Evolutionary conservation across 257 asterid species (phyloP).

Genomic region (Solanum chiquidenum): DNA sequence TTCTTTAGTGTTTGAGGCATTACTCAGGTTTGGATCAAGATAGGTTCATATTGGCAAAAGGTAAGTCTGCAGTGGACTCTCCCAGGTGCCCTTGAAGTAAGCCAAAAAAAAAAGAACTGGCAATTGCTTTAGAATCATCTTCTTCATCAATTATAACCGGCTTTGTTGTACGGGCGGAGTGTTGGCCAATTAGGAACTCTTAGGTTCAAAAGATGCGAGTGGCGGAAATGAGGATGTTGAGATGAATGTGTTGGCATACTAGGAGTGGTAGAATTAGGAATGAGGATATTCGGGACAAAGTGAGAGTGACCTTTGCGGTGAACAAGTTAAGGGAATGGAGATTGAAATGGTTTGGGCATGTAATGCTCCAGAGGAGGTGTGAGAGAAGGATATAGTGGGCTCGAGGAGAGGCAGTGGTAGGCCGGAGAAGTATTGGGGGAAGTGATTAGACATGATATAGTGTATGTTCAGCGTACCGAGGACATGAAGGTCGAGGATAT

Average conservation of each 20-base stretch:
- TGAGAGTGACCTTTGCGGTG: neutral
- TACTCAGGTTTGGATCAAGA: neutral
- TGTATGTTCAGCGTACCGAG: neutral
- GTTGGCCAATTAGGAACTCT: neutral
- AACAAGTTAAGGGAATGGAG: neutral
- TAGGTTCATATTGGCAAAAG: neutral
- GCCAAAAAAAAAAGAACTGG: neutral
- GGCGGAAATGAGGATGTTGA: neutral
- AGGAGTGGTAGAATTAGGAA: neutral
- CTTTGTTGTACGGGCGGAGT: accelerated
- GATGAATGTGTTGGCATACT: neutral
- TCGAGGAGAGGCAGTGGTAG: neutral
- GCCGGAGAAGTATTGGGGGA: neutral
- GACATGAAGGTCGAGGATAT: neutral
- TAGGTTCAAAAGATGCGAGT: neutral
- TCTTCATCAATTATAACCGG: neutral
- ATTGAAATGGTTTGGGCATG: neutral
- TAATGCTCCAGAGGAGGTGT: neutral
- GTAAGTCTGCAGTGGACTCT: neutral
- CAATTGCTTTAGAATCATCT: neutral
- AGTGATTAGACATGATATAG: neutral
- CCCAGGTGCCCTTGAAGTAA: neutral
- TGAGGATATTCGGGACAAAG: neutral
- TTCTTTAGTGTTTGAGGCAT: neutral
- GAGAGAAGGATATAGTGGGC: neutral